Conservation (phyloP, 306 rosid species). For the Lathyrus oleraceus region DNA sequence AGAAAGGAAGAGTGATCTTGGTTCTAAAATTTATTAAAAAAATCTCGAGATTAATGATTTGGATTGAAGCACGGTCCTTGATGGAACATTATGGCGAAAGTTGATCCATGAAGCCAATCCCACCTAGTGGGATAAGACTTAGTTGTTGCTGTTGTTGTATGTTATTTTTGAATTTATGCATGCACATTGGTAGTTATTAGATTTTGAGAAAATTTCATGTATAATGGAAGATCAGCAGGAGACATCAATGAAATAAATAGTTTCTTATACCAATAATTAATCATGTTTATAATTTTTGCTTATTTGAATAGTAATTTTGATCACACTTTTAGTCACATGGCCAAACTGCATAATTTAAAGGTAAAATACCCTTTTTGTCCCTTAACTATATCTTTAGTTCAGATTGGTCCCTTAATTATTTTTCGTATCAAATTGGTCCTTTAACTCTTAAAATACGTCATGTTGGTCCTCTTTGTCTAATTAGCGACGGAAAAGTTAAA, state of each 20-base stretch:
- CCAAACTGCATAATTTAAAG: constrained; percentile 6
- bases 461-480: too few relatives aligned
- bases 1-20: neutral
- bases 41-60: too few relatives aligned
- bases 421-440: too few relatives aligned
- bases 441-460: too few relatives aligned
- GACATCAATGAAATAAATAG: neutral
- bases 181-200: neutral
- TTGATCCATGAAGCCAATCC: too few relatives aligned
- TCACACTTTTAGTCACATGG: neutral
- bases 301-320: neutral
- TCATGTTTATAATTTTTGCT: neutral
- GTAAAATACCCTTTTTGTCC: too few relatives aligned
- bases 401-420: too few relatives aligned
- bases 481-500: too few relatives aligned
- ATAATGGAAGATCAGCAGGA: neutral
- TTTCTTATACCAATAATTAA: neutral
- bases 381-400: too few relatives aligned
- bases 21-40: neutral
- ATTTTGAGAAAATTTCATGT: constrained; percentile 6
- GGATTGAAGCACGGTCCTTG: too few relatives aligned
- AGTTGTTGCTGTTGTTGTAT: neutral
- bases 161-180: neutral
- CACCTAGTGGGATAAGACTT: too few relatives aligned
- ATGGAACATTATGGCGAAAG: too few relatives aligned